Base-by-base conservation (phyloP, 768 basidiomycete genomes). In the Hydnomerulius pinastri region DNA sequence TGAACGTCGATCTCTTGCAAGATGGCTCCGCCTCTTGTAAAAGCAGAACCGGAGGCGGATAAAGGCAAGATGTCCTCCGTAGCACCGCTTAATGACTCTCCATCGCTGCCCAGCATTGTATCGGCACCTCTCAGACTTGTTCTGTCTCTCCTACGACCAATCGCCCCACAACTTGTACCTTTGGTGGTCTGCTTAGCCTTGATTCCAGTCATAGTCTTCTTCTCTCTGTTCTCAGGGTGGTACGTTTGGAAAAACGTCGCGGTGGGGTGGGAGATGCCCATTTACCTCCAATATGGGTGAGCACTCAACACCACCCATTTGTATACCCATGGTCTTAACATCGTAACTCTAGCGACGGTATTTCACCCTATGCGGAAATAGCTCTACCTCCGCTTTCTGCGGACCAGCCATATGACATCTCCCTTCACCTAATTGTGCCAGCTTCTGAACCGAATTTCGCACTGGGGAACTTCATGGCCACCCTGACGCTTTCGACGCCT, bases 401-500 rank as follows among this genome's bases (percentile, higher is more conserved):
- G 15, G 71, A 76, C 30, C 90, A 92, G 54, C 79, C 80, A n/a
- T 93, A 92, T 49, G 83, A 90, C 55, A 72, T 93, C 43, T 83
- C 82, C 37, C 68, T 92, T 13, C 78, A 81, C 46, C 72, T 93
- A 13, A 66, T 72, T 24, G 73, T 92, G 6, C 91, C 91, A 10
- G 73, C 80, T 4, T 78, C 78, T 15, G 81, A 84, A 51, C 67
- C 83, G 18, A 92, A 90, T 69, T 72, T 80, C 58, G 83, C 74
- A 4, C 80, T 93, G 3, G 91, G 91, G 35, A 93, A 93, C 65
- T 93, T 92, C 67, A 93, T 93, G 91, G 73, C 82, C 4, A 78
- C 74, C 37, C 63, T 92, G 29, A 82, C 77, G 1, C 68, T 93
- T 23, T 73, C 71, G 3, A 83, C 84, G 0, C 57, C 73, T 24